Conservation (phyloP, 805 yeast genomes). For the Ascoidea asiatica region DNA sequence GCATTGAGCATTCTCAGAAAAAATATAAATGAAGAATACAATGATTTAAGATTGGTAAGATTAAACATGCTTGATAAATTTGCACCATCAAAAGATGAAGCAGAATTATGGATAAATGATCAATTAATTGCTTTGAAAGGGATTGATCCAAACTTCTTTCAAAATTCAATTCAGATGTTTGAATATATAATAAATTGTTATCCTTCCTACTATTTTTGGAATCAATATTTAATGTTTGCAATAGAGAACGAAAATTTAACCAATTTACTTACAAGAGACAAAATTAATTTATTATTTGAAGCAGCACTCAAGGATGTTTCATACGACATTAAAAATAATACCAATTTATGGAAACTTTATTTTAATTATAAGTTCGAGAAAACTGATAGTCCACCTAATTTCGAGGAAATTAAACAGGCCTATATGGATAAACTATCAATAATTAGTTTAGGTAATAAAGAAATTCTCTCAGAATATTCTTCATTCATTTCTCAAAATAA, state of each 20-base stretch:
- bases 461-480: conserved; percentile 27
- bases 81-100: no score
- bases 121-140: no score
- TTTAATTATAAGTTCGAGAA: not conserved
- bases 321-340: not conserved
- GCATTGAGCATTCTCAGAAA: no score
- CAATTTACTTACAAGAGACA: not conserved
- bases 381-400: not conserved
- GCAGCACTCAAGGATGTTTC: not conserved
- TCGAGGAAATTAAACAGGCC: not conserved
- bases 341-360: not conserved
- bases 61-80: no score
- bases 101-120: no score
- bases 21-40: no score
- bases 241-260: not conserved
- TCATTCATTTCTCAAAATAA: conserved; percentile 21
- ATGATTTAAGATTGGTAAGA: no score
- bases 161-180: not conserved
- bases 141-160: no score
- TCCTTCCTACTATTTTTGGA: not conserved
- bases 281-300: no score
- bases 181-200: no score
- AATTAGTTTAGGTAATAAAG: conserved; percentile 29
- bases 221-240: not conserved
- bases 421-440: conserved; percentile 18